These are phyloP conservation scores for Westerdykella aurantiaca DNA, from an alignment of 2,329 filamentous ascomycete genomes.

Conservation along the genomic window DNA sequence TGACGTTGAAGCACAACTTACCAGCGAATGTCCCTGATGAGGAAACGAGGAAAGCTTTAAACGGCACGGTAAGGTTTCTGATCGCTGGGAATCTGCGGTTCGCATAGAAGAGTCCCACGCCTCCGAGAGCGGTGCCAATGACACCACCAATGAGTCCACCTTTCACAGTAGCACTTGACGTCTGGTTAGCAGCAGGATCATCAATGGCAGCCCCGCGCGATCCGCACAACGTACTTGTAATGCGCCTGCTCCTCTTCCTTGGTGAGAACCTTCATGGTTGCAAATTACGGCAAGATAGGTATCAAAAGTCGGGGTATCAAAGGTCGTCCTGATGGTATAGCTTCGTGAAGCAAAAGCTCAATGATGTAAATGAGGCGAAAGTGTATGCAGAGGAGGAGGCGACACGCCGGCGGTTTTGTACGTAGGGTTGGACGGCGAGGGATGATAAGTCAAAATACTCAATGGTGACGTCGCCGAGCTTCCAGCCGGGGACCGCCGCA, in stretches of 20 bases:
- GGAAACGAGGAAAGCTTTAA: constrained; percentile 84
- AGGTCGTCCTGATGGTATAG: not conserved
- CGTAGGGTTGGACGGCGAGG: not conserved
- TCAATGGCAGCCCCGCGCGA: not conserved
- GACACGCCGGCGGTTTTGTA: not conserved
- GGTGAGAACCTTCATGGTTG: constrained; percentile 83
- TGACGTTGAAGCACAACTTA: constrained; percentile 16
- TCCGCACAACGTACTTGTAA: constrained; percentile 55
- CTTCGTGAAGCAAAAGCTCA: not conserved
- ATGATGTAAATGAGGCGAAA: not conserved
- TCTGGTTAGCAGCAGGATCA: not conserved
- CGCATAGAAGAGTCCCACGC: constrained; percentile 62
- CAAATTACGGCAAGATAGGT: constrained; percentile 1
- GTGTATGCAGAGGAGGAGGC: not conserved
- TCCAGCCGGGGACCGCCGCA: constrained; percentile 16
- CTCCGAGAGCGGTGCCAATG: constrained; percentile 61
- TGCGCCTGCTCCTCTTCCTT: constrained; percentile 87
- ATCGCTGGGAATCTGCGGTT: constrained; percentile 70
- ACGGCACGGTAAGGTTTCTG: constrained; percentile 75
- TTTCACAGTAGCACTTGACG: constrained; percentile 60
- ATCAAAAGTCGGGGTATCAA: not conserved
- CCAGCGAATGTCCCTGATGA: constrained; percentile 77
- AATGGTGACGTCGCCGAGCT: constrained; percentile 36
- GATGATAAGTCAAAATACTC: constrained; percentile 7
- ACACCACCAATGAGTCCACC: constrained; percentile 71